Evolutionary conservation across 768 basidiomycete genomes (phyloP), one percentile per base, ranked within the genome.

Genomic region (Suillus spraguei): DNA sequence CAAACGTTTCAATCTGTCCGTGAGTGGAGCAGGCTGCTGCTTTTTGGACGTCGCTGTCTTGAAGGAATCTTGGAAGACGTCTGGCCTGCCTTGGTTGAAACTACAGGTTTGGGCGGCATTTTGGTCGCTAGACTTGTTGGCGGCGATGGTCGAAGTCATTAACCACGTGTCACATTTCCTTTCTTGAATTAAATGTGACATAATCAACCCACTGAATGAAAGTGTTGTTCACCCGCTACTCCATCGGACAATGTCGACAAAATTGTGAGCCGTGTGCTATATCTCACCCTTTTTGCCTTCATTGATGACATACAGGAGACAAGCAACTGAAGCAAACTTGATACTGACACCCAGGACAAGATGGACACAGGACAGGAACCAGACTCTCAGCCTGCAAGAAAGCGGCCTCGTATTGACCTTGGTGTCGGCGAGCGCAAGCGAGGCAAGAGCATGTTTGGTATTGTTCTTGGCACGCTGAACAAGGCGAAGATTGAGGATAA

Each of bases 401-500:
- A 84, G 77, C 86, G 91, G 63, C 91, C 91, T 64, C 85, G 88
- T 70, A 81, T 93, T 66, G 90, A 92, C 74, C 80, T 93, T 68
- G 79, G 78, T 64, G 78, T 81, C 55, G 82, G 87, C 70, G 89
- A 90, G 75, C 85, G 89, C 71, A 92, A 90, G 78, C 89, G 91
- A 70, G 92, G 92, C 74, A 92, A 91, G 85, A 87, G 85, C 79
- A 91, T 93, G 89, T 91, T 94, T 79, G 92, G 91, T 65, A 81
- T 94, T 67, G 80, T 93, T 67, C 76, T 94, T 63, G 91, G 91
- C 60, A 94, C 92, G 67, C 84, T 94, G 65, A 91, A 89, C 79
- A 91, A 91, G 81, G 92, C 92, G 67, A 93, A 92, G 80, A 88
- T 84, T 67, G 92, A 94, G 80, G 92, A 92, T 75, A 89, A 90